phyloP scores from a whole-genome alignment of 345 rosid genomes.

The Linum lewisii region DNA sequence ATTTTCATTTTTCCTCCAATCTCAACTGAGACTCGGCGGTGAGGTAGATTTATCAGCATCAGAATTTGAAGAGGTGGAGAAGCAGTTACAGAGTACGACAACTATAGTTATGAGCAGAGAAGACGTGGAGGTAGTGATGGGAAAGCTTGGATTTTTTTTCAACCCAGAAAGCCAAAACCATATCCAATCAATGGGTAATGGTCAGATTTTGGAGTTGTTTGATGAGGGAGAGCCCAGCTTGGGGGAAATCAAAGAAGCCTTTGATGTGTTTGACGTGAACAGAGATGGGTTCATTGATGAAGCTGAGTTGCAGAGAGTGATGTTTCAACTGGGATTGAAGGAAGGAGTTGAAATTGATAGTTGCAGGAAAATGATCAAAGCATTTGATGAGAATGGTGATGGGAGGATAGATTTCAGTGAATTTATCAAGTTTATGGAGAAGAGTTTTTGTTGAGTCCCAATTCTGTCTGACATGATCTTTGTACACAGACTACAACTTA shows the following conservation, averaged over 20 bases:
- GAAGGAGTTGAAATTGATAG: constrained; percentile 3
- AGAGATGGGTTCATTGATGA: constrained; percentile 29
- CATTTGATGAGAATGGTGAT: constrained; percentile 17
- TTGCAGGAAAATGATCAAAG: constrained; percentile 16
- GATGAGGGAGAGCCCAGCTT: constrained; percentile 23
- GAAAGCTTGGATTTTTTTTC: neutral
- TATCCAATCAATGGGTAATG: neutral
- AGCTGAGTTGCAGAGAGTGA: constrained; percentile 20
- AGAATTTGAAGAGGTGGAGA: neutral
- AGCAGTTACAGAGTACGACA: neutral
- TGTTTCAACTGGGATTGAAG: constrained; percentile 11
- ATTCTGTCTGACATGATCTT: too few species aligned
- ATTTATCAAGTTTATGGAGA: constrained; percentile 17
- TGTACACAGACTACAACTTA: too few species aligned
- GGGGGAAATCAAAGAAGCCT: constrained; percentile 26
- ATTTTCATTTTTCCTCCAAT: neutral
- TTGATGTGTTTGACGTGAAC: constrained; percentile 26
- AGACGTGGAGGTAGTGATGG: constrained; percentile 18
- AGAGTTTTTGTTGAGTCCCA: neutral
- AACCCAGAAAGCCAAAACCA: neutral
- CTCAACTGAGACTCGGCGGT: neutral
- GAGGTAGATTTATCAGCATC: neutral
- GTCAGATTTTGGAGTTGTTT: constrained; percentile 13
- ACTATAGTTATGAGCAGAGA: neutral
- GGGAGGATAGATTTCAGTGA: constrained; percentile 17